Evolutionary conservation across 2,329 filamentous ascomycete species (phyloP).

Genomic region (Bipolaris gigantea): DNA sequence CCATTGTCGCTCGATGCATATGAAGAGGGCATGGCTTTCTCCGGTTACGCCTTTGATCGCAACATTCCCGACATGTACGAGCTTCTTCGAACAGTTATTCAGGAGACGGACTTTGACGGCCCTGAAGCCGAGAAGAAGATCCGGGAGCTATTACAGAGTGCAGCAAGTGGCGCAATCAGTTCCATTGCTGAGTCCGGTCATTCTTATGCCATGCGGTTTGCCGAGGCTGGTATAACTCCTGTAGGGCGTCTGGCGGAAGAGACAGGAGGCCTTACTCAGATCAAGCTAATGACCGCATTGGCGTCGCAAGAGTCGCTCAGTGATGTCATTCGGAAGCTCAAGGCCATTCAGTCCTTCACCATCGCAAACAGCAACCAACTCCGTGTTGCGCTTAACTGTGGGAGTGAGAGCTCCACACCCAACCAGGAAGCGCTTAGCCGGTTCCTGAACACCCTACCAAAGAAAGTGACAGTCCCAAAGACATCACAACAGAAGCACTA

Average conservation of each 20-base stretch:
- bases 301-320: constrained; percentile 73
- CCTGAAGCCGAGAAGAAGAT: constrained; percentile 80
- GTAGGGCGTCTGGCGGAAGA: constrained; percentile 77
- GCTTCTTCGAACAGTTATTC: constrained; percentile 75
- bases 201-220: constrained; percentile 79
- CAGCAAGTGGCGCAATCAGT: constrained; percentile 87
- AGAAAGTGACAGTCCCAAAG: constrained; percentile 33
- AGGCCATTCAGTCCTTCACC: constrained; percentile 78
- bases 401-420: constrained; percentile 66
- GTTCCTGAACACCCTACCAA: constrained; percentile 68
- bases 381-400: constrained; percentile 84
- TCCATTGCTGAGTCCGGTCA: constrained; percentile 90
- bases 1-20: constrained; percentile 71
- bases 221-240: constrained; percentile 75
- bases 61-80: constrained; percentile 92
- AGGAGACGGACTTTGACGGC: constrained; percentile 88
- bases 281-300: constrained; percentile 79
- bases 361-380: constrained; percentile 68
- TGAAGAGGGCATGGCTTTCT: constrained; percentile 80
- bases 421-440: constrained; percentile 72
- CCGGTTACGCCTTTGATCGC: constrained; percentile 83
- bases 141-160: constrained; percentile 80
- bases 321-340: constrained; percentile 80
- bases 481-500: constrained; percentile 41
- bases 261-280: constrained; percentile 85